Evolutionary conservation across 495 filamentous ascomycete species (phyloP), one percentile per base, ranked within the genome.

Genomic region (Aspergillus heteromorphus): DNA sequence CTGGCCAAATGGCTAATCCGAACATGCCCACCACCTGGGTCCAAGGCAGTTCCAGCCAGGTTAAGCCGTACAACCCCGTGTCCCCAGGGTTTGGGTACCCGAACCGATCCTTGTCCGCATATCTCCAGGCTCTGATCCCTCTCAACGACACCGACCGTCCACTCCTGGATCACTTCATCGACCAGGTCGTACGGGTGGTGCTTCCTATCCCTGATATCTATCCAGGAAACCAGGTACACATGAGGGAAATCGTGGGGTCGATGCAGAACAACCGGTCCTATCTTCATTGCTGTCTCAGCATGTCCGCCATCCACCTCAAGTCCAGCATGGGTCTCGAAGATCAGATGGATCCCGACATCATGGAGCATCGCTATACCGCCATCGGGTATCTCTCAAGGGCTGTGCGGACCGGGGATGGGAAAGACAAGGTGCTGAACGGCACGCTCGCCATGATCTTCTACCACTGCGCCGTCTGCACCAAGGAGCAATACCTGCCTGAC

Each of bases 381-480:
- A 87, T 98, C 58, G 82, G 86, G 0, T 79, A 88, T 54, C 81
- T 98, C 2, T 92, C 87, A 73, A 82, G 88, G 52, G 84, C 89
- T 0, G 73, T 96, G 41, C 81, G 83, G 56, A 67, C 73, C 21
- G 91, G 96, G 59, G 79, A 80, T 57, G 76, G 95, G 56, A 88
- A 95, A 65, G 76, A 84, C 27, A 76, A 89, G 61, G 92, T 96
- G 56, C 77, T 98, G 11, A 93, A 98, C 71, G 89, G 92, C 2
- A 91, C 92, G 0, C 78, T 98, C 8, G 93, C 89, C 38, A 89
- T 97, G 82, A 95, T 97, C 55, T 89, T 97, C 72, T 97, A 95
- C 76, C 91, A 96, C 60, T 92, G 87, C 73, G 87, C 87, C 10
- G 91, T 97, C 49, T 92, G 92, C 29, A 74, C 84, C 48, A 79